Evolutionary conservation across 164 flowering plant species (phyloP).

Genomic region (Umbilicus rupestris): DNA sequence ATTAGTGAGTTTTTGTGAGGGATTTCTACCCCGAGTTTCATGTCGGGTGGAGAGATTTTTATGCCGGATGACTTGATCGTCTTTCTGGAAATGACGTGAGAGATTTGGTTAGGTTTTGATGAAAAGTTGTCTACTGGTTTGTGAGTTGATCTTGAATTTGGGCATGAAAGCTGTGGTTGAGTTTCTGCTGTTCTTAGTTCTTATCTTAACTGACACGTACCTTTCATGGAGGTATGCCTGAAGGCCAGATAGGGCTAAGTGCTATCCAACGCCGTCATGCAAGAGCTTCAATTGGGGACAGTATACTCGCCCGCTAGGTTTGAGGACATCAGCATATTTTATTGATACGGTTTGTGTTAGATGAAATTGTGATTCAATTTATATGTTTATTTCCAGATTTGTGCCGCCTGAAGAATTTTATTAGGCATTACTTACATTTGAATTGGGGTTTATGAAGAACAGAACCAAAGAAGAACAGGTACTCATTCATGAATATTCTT

Average conservation of each 20-base stretch:
- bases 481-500: neutral
- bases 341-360: neutral
- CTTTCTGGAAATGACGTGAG: too few species aligned
- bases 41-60: too few species aligned
- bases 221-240: conserved; percentile 42
- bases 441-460: conserved; percentile 34
- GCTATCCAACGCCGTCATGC: conserved; percentile 71
- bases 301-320: conserved; percentile 56
- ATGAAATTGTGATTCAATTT: neutral
- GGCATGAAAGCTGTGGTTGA: conserved; percentile 7
- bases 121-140: neutral
- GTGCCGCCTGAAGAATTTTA: conserved; percentile 28
- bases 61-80: too few species aligned
- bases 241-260: conserved; percentile 64
- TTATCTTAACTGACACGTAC: conserved; percentile 48
- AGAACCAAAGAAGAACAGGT: conserved; percentile 37
- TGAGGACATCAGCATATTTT: neutral
- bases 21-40: neutral
- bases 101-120: neutral
- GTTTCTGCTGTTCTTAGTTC: conserved; percentile 30
- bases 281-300: conserved; percentile 71
- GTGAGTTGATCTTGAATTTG: neutral
- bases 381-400: conserved; percentile 18
- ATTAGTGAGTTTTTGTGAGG: neutral
- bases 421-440: conserved; percentile 31